phyloP scores from a whole-genome alignment of 2,329 filamentous ascomycete genomes.

The Eurotiales sp. region DNA sequence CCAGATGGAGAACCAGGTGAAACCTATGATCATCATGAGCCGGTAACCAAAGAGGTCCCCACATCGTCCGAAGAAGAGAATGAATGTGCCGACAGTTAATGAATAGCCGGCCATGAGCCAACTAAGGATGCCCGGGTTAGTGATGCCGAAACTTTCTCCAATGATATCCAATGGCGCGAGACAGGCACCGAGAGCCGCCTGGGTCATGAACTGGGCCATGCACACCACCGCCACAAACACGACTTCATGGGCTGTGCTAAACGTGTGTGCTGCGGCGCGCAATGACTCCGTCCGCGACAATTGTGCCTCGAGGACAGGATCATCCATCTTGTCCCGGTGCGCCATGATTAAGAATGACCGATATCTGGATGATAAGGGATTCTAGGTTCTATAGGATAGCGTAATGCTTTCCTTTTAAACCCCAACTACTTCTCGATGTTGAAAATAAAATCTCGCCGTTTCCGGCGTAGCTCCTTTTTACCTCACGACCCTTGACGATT shows the following conservation, averaged over 20 bases:
- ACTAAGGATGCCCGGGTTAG: constrained; percentile 43
- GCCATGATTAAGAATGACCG: background rate
- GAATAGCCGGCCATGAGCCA: constrained; percentile 59
- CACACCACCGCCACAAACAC: constrained; percentile 34
- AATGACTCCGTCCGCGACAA: constrained; percentile 10
- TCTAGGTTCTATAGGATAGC: background rate
- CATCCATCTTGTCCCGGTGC: background rate
- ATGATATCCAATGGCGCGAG: constrained; percentile 50
- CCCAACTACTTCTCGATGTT: background rate
- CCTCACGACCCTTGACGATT: too few species aligned
- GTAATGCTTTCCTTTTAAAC: background rate
- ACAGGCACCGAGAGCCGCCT: constrained; percentile 47
- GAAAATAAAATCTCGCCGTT: background rate
- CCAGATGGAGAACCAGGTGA: constrained; percentile 34
- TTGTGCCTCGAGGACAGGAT: constrained; percentile 9
- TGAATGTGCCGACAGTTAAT: constrained; percentile 42
- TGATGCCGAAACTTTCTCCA: constrained; percentile 45
- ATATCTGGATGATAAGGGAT: background rate
- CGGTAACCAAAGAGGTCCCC: constrained; percentile 38
- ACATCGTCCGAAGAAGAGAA: constrained; percentile 34
- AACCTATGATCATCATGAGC: constrained; percentile 33
- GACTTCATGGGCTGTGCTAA: constrained; percentile 23
- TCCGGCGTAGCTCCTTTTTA: background rate
- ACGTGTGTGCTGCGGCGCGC: constrained; percentile 4
- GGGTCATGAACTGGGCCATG: constrained; percentile 42